Evolutionary conservation across 2,329 filamentous ascomycete genomes (phyloP), one percentile per base, ranked within the genome.

Genomic region (Aplosporella prunicola): DNA sequence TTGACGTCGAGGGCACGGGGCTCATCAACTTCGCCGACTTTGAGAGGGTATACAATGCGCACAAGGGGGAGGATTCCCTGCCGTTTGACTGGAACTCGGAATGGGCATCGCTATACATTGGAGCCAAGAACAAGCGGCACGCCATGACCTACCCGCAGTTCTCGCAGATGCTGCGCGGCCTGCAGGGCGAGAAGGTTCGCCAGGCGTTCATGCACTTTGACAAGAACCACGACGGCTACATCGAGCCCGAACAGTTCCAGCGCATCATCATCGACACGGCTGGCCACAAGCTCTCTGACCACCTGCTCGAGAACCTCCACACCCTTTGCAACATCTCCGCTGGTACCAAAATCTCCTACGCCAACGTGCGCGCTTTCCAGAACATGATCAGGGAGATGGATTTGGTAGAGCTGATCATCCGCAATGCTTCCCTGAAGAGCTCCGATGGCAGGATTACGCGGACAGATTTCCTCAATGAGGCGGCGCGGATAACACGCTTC

Each of bases 341-440:
- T 22, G 80, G 86, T 45, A 91, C 78, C 68, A 94, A 93, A 66
- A 91, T 98, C 50, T 95, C 88, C 5, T 98, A 98, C 57, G 87
- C 91, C 58, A 95, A 93, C 57, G 91, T 98, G 20, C 79, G 91
- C 48, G 91, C 91, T 24, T 98, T 98, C 68, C 88, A 94, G 68
- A 98, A 98, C 60, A 80, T 98, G 63, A 89, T 98, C 51, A 80
- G 83, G 53, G 88, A 96, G 64, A 95, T 98, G 85, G 91, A 98
- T 54, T 74, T 96, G 52, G 85, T 96, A 33, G 91, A 98, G 67
- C 69, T 93, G 48, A 87, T 98, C 55, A 76, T 98, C 47, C 79
- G 86, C 48, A 86, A 86, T 54, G 91, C 91, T 24, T 83, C 86
- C 46, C 67, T 70, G 50, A 87, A 88, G 67, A 93, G 84, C 59